Percentiles rank a stretch among this genome's conserved stretches.
Evolutionary conservation across 495 filamentous ascomycete species (phyloP).

Genomic region (Haplographium delicatum): DNA sequence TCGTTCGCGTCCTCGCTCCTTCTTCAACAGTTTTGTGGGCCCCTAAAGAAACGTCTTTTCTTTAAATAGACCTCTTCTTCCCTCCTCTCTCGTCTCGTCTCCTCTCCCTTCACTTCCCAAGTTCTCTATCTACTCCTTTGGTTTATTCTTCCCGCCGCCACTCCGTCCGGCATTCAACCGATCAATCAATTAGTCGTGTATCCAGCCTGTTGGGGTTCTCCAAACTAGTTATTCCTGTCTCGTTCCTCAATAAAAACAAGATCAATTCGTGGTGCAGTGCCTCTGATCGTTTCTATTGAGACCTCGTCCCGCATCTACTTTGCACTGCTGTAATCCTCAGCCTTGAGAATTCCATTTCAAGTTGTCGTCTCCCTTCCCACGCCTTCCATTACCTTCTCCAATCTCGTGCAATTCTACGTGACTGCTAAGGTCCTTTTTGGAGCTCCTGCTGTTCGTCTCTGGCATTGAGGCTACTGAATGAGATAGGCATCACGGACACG

Average conservation of each 20-base stretch:
- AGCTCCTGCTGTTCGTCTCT: slow-evolving; percentile 15
- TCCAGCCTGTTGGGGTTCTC: slow-evolving; percentile 9
- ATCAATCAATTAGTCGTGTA: background rate
- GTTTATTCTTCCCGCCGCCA: background rate
- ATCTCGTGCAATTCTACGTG: slow-evolving; percentile 10
- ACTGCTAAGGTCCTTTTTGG: slow-evolving; percentile 18
- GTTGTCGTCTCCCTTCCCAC: background rate
- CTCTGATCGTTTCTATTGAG: slow-evolving; percentile 16
- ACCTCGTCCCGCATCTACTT: too few species aligned
- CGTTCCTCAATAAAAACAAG: slow-evolving; percentile 18
- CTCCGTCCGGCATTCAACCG: background rate
- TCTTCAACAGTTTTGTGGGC: too few species aligned
- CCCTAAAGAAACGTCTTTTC: too few species aligned
- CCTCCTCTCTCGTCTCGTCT: background rate
- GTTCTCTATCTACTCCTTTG: background rate
- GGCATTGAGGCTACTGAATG: slow-evolving; percentile 24
- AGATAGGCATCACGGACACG: slow-evolving; percentile 15
- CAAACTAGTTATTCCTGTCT: slow-evolving; percentile 1
- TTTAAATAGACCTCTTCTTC: background rate
- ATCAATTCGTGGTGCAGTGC: slow-evolving; percentile 19
- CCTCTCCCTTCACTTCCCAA: background rate
- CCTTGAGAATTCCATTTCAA: slow-evolving; percentile 14
- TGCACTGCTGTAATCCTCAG: slow-evolving; percentile 22
- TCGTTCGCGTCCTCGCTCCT: too few species aligned
- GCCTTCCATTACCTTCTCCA: background rate